Base-by-base conservation (phyloP, 495 filamentous ascomycete genomes). In the Paragyromitra xinjiangensis region DNA sequence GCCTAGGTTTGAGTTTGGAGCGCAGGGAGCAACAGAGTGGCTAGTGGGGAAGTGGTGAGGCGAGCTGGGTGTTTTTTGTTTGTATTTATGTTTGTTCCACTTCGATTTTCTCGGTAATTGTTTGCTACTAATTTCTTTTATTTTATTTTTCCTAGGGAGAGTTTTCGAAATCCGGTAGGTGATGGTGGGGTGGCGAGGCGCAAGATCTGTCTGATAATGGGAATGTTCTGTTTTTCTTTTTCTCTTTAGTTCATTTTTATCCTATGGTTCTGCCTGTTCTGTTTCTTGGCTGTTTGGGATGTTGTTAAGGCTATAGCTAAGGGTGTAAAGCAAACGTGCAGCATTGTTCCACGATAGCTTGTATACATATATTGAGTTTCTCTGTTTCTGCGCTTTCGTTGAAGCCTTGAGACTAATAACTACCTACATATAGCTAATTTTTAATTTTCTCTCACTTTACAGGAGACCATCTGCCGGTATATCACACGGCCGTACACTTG, bases 121-220 rank as follows among this genome's bases (percentile, higher is more conserved):
- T 62, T 71, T 68, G 26, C 59, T 69, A 51, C 12, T 11, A 24
- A 14, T 51, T 29, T 45, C 44, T 72, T 24, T 71, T 64, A 40
- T 19, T 19, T 29, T 63, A 29, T 50, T 45, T 65, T 75, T 73
- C 53, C 37, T 48, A 16, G 48, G 67, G 48, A 44, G 61, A 37
- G 24, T 51, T 71, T 72, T 37, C n/a, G 37, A 73, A 59, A 58
- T 66, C n/a, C 37, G 58, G 58, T 53, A 53, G 50, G 51, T 40
- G 16, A 48, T 64, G 34, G 68, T 62, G 53, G 72, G 59, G 51
- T 67, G 51, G 66, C 14, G 64, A 56, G 73, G 68, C 73, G 73
- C 72, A 77, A 26, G 68, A 59, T 77, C 34, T 64, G 61, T 65
- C 53, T 64, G 51, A 44, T 71, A 76, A 76, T 64, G 67, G 56